Base-by-base conservation (phyloP, 208 protist species). In the Histomonas meleagridis region DNA sequence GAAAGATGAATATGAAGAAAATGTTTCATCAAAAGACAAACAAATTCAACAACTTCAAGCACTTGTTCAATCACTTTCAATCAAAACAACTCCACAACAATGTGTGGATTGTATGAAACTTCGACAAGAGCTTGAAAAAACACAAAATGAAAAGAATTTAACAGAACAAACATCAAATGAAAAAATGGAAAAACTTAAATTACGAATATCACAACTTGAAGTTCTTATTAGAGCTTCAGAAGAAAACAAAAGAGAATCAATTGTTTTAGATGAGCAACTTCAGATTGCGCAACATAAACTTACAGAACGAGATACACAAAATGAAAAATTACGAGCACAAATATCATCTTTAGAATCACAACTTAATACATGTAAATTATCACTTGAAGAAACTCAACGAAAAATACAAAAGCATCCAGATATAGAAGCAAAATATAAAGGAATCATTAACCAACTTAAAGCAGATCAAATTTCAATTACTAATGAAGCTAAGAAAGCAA, bases 1-100 rank as follows among this genome's bases (percentile, higher is more conserved):
- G 23, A 43, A 86, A 86, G 76, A 26, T 0, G 46, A 86, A 55
- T 86, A 86, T 38, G 76, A 86, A 32, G 28, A 12, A 38, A 14
- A 86, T 18, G 28, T 86, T 57, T 40, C 51, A 86, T 12, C 43
- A 18, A 86, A 86, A 49, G 76, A 86, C 26, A 86, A 86, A n/a
- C 43, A 86, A 48, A 86, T 86, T n/a, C 32, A 32, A 18, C 76
- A 86, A 48, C 43, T 86, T 46, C 40, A 86, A 86, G 40, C 18
- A 2, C 46, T 86, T 21, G 21, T 55, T 1, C 46, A 86, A 28
- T 32, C 60, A 65, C 23, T 65, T n/a, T n/a, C 60, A 32, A 65
- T 5, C 16, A 26, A 7, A 32, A 10, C 60, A n/a, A 5, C 60
- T n/a, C 23, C 60, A 65, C 16, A n/a, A 26, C 21, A 26, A 12